Evolutionary conservation across 352 stramenopile genomes (phyloP), one percentile per base, ranked within the genome.

Genomic region (Phytophthora pseudosyringae): DNA sequence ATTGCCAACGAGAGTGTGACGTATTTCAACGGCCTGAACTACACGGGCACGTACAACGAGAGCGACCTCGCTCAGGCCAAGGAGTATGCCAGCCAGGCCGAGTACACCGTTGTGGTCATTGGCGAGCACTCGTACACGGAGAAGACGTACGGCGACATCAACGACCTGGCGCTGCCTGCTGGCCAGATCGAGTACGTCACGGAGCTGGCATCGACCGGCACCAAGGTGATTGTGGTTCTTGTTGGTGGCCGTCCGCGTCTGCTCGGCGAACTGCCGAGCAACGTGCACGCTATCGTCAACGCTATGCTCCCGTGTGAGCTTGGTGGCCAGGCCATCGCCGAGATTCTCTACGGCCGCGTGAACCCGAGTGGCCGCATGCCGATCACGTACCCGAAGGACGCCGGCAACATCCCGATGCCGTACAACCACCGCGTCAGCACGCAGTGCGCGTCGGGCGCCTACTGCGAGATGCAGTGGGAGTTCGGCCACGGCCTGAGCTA

Each of bases 341-440:
- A 96, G 64, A 86, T 96, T 44, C 58, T 96, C 13, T 90, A 88
- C 54, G 89, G 89, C 15, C 57, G 71, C n/a, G 74, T 89, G 25
- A 95, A 93, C 64, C 87, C 89, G n/a, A 95, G 86, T 18, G 89
- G 89, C 11, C 67, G 81, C 32, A 72, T 96, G 25, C 84, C 88
- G 11, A 89, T 96, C 64, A 96, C 87, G 16, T 97, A 92, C 71
- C 86, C 83, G 21, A 85, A 84, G 64, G 64, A 88, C 55, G 58
- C 73, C 3, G 76, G 56, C 15, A 89, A 85, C 45, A 69, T 87
- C 35, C 59, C 74, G 25, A 89, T 90, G 56, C 73, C 75, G 16
- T 94, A 94, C 78, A 91, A 90, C 60, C 82, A 91, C 58, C 81
- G 53, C 5, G 78, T 83, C 21, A 86, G 52, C 13, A 73, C 70